phyloP scores from a whole-genome alignment of 768 basidiomycete species.

The Xerocomellus chrysenteron region DNA sequence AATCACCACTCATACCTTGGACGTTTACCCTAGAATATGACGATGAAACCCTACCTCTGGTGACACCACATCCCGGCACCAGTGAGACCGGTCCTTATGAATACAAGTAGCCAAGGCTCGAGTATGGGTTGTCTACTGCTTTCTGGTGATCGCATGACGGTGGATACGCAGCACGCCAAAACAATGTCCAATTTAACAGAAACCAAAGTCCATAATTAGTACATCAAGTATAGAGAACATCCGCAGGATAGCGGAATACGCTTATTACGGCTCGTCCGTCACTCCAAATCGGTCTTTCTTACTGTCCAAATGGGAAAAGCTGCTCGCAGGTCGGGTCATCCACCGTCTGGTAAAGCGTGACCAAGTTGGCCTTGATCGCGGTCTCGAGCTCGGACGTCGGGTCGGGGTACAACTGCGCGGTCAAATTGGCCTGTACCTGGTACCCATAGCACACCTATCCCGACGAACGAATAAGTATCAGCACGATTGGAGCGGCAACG shows the following conservation, averaged over 20 bases:
- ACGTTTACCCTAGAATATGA: not conserved
- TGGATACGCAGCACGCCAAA: too few relatives aligned
- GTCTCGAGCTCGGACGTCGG: conserved; percentile 17
- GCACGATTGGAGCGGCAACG: not conserved
- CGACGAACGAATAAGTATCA: not conserved
- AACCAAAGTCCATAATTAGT: too few relatives aligned
- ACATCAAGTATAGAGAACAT: too few relatives aligned
- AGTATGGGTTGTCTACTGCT: too few relatives aligned
- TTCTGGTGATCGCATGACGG: too few relatives aligned
- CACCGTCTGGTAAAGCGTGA: conserved; percentile 13
- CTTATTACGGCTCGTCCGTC: too few relatives aligned
- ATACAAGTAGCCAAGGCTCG: too few relatives aligned
- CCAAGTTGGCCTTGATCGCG: conserved; percentile 24
- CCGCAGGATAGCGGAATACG: too few relatives aligned
- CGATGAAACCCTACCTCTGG: not conserved
- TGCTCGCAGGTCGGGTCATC: conserved; percentile 12
- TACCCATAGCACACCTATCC: conserved; percentile 21
- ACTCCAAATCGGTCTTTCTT: not conserved
- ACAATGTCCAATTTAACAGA: too few relatives aligned
- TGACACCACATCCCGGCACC: too few relatives aligned
- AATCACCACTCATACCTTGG: conserved; percentile 9
- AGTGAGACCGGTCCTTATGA: too few relatives aligned
- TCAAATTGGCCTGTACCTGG: conserved; percentile 22
- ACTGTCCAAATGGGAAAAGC: conserved; percentile 19
- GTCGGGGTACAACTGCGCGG: conserved; percentile 20